Base-by-base conservation (phyloP, 2,329 filamentous ascomycete genomes). In the Rachicladosporium sp. region DNA sequence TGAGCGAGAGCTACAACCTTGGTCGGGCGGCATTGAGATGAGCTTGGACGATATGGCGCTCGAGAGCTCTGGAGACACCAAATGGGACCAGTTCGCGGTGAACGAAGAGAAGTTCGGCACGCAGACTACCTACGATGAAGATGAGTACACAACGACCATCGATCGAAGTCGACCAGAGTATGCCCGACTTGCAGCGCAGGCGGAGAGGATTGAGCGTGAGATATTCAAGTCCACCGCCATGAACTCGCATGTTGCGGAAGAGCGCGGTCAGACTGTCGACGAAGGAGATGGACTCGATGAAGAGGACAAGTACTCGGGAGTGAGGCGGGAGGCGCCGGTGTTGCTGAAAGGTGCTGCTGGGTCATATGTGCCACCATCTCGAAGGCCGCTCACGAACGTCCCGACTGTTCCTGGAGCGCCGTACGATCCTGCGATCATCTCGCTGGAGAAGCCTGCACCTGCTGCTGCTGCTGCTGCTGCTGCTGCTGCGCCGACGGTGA, bases 271-370 rank as follows among this genome's bases (percentile, higher is more conserved):
- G 38, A 68, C 76, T n/a, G 73, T 71, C 10, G 67, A 71, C 7
- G 74, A 81, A 38, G 77, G 78, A 37, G 78, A 74, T 42, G 80
- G 76, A 10, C 62, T 73, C 21, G 85, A 94, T 48, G 91, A 98
- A 62, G 91, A 98, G 65, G 88, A 93, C 57, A 95, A 91, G 78
- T 96, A 96, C 64, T 95, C 88, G 56, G 89, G 89, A 57, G 91
- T 98, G 40, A 80, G 80, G 46, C 79, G 89, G 47, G 65, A 68
- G 40, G 74, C 80, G 4, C 73, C 81, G n/a, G 15, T 19, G 15
- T 68, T 93, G 27, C 59, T 67, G 21, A 71, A 69, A 42, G 69
- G 73, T 7, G 68, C 70, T 38, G 61, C 71, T 13, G 78, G 77
- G 61, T 89, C 85, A 61, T 98, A 98, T 60, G 93, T 82, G 0